Conservation (phyloP, 768 basidiomycete species). For the Mycena galericulata region DNA sequence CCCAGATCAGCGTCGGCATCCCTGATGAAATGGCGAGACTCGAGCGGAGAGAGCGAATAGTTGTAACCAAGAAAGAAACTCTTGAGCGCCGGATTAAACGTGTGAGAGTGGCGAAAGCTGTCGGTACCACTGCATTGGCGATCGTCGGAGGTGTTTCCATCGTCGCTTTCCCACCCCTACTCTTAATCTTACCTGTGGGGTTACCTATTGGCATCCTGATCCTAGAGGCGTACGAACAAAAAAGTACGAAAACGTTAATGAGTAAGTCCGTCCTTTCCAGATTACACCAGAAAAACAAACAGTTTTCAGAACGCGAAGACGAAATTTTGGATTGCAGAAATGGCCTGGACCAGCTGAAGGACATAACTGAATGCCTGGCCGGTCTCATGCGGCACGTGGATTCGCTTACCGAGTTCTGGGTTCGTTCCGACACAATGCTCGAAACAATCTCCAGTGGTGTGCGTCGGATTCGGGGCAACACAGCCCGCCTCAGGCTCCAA, state of each 20-base stretch:
- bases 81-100: slow-evolving; percentile 20
- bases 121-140: slow-evolving; percentile 31
- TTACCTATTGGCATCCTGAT: slow-evolving; percentile 34
- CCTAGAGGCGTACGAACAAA: slow-evolving; percentile 30
- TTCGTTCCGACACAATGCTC: slow-evolving; percentile 28
- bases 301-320: slow-evolving; percentile 27
- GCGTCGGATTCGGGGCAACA: neutral
- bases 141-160: slow-evolving; percentile 29
- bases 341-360: neutral
- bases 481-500: slow-evolving; percentile 19
- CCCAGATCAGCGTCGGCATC: slow-evolving; percentile 29
- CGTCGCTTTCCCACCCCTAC: slow-evolving; percentile 31
- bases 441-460: slow-evolving; percentile 22
- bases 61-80: slow-evolving; percentile 6
- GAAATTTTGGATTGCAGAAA: slow-evolving; percentile 12
- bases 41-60: slow-evolving; percentile 16
- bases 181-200: slow-evolving; percentile 33
- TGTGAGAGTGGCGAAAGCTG: slow-evolving; percentile 28
- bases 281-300: neutral
- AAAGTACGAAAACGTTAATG: slow-evolving; percentile 16
- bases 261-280: slow-evolving; percentile 23
- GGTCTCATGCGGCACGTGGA: slow-evolving; percentile 4
- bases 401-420: slow-evolving; percentile 11
- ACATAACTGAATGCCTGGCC: neutral
- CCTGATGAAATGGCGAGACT: slow-evolving; percentile 29